Evolutionary conservation across 768 basidiomycete genomes (phyloP), one percentile per base, ranked within the genome.

Genomic region (Cystofilobasidium macerans): DNA sequence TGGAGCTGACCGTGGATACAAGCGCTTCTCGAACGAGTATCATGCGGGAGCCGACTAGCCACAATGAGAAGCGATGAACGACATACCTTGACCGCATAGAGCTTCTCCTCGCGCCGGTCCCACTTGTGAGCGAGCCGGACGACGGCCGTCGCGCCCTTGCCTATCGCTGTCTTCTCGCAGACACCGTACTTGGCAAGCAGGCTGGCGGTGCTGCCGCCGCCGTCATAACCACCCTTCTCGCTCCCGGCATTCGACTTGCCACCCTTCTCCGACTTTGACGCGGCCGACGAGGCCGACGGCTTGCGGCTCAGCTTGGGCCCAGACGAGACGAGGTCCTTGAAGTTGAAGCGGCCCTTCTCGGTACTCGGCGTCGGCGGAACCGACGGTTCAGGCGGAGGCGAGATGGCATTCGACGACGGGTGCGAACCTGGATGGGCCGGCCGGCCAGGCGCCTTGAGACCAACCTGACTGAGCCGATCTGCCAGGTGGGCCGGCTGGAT

Each of bases 81-180:
- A 64, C 84, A 64, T 67, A 92, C 91, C 84, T 99, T 99, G 77
- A 99, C 88, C 53, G 94, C 94, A 72, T 97, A 99, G 36, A 98
- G 80, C 80, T 93, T 94, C 79, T 99, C 94, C 76, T 94, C 92
- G 26, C 80, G 84, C 67, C 93, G 81, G 76, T 99, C 95, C 94
- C 94, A 98, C 79, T 98, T 99, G 78, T 99, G 95, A 48, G 93
- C 94, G 22, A 99, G 82, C 54, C 90, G 81, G 51, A 99, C 94
- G 62, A 97, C 91, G 57, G 89, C 90, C 30, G 95, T 99, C n/a
- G 94, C 95, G 24, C 94, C 94, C 76, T 92, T 95, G 43, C 94
- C 94, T 69, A 99, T 95, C 16, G 94, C 93, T 26, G 91, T 84
- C 78, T 89, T 90, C 79, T 93, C 90, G 76, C 93, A 98, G 16